Evolutionary conservation across 441 rosid species (phyloP).

Genomic region (Populus hybrid): DNA sequence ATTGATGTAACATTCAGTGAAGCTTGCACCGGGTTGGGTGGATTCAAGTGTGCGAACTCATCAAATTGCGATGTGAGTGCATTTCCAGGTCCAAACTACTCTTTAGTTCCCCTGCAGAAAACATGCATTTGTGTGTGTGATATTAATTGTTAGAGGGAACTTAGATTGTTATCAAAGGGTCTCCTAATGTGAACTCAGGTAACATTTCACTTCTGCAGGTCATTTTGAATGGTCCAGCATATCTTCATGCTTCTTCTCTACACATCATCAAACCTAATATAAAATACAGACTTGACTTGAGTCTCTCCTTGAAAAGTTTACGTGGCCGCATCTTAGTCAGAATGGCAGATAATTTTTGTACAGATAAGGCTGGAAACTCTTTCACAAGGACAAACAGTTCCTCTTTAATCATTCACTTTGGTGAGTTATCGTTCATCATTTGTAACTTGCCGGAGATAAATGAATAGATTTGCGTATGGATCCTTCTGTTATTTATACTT

Average conservation of each 20-base stretch:
- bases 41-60: slow-evolving; percentile 54
- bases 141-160: background rate
- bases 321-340: slow-evolving; percentile 38
- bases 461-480: slow-evolving; percentile 1
- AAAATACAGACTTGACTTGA: slow-evolving; percentile 35
- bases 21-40: slow-evolving; percentile 46
- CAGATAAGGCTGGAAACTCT: slow-evolving; percentile 53
- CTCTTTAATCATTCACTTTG: slow-evolving; percentile 38
- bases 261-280: slow-evolving; percentile 27
- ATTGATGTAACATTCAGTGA: slow-evolving; percentile 48
- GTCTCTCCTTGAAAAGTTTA: slow-evolving; percentile 20
- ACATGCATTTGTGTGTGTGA: background rate
- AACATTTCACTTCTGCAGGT: slow-evolving; percentile 30
- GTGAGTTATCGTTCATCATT: slow-evolving; percentile 29
- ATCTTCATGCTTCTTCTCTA: slow-evolving; percentile 37
- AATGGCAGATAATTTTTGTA: slow-evolving; percentile 42
- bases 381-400: slow-evolving; percentile 49
- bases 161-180: background rate
- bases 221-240: slow-evolving; percentile 40
- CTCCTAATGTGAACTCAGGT: background rate
- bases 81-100: background rate
- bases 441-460: background rate
- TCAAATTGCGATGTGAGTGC: slow-evolving; percentile 52
- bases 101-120: background rate
- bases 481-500: slow-evolving; percentile 11